Conservation (phyloP, 345 rosid genomes). For the Anastatica hierochuntica region DNA sequence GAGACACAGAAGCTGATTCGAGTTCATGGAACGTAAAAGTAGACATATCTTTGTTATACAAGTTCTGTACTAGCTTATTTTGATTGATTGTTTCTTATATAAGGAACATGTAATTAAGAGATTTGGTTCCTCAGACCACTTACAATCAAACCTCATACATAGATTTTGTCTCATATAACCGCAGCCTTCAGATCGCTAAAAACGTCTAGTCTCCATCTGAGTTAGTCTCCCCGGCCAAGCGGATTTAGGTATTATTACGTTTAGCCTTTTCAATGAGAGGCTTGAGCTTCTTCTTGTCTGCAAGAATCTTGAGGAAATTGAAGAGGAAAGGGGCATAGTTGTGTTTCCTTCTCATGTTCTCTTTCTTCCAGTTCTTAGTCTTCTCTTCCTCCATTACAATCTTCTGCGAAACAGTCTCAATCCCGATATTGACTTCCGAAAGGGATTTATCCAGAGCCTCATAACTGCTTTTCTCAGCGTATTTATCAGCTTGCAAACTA, state of each 20-base stretch:
- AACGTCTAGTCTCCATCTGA: neutral
- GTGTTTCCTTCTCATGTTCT: conserved; percentile 27
- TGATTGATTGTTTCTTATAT: conserved; percentile 17
- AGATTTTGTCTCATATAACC: no score
- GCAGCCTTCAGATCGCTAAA: neutral
- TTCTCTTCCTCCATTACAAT: conserved; percentile 29
- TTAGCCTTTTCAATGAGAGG: conserved; percentile 28
- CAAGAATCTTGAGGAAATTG: conserved; percentile 31
- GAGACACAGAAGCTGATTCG: conserved; percentile 8
- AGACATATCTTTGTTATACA: conserved; percentile 10
- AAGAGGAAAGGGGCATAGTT: conserved; percentile 29
- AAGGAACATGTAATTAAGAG: conserved; percentile 28
- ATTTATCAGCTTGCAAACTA: conserved; percentile 43
- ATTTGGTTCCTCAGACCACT: conserved; percentile 10
- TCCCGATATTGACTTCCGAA: conserved; percentile 22
- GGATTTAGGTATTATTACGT: neutral
- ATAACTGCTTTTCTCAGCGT: conserved; percentile 24
- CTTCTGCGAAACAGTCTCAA: conserved; percentile 28
- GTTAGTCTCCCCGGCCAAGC: neutral
- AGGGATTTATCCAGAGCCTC: conserved; percentile 28
- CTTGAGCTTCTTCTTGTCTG: conserved; percentile 25
- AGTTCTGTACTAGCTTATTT: conserved; percentile 16
- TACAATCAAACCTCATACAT: neutral
- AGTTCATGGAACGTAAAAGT: conserved; percentile 2
- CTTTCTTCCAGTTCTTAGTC: conserved; percentile 30